Evolutionary conservation across 2,329 filamentous ascomycete genomes (phyloP).

Genomic region (Arthrobotrys pseudoclavata): DNA sequence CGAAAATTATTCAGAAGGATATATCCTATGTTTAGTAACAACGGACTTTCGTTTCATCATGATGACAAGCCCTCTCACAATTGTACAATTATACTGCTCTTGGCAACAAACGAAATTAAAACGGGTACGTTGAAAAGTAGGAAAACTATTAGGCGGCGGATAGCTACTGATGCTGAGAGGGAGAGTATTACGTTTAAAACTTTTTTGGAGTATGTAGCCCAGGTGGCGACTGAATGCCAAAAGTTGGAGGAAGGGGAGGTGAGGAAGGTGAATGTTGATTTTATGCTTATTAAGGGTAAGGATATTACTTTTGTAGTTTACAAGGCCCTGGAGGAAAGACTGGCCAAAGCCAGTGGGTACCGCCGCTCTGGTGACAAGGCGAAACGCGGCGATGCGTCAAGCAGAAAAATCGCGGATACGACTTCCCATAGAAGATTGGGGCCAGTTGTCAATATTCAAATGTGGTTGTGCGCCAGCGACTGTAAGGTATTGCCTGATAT

Average conservation of each 20-base stretch:
- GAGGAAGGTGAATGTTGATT: neutral
- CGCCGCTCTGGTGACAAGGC: slow-evolving; percentile 59
- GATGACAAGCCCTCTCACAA: no score
- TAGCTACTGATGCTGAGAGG: neutral
- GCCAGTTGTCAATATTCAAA: no score
- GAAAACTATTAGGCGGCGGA: neutral
- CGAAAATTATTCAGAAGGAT: no score
- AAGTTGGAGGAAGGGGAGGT: neutral
- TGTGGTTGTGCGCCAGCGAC: no score
- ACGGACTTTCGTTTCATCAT: no score
- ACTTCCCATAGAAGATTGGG: slow-evolving; percentile 87
- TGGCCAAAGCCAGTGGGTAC: slow-evolving; percentile 65
- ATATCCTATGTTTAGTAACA: no score
- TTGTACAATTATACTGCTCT: no score
- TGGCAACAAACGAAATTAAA: no score
- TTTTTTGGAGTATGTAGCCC: neutral
- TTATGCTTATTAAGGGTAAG: neutral
- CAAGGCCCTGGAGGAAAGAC: neutral
- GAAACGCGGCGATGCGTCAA: slow-evolving; percentile 64
- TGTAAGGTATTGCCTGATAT: no score
- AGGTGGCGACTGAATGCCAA: neutral
- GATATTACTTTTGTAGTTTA: neutral
- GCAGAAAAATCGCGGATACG: slow-evolving; percentile 68
- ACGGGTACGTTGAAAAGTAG: no score
- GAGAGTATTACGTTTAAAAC: neutral